Evolutionary conservation across 208 protist genomes (phyloP).

Genomic region (Acanthamoeba sp.): DNA sequence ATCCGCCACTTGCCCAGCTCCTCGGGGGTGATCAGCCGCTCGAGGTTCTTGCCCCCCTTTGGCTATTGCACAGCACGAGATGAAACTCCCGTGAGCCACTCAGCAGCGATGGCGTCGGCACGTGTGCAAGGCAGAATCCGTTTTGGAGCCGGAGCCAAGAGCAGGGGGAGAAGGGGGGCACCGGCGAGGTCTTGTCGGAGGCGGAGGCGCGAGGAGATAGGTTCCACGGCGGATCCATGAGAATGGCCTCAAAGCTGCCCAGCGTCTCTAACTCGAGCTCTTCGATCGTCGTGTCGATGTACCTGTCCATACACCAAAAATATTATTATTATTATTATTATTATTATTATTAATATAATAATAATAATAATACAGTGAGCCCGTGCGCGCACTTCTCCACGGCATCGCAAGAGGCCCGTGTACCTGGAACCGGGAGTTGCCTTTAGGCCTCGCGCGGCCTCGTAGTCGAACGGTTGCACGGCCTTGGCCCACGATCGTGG

Average conservation of each 20-base stretch:
- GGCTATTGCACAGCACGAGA: neutral
- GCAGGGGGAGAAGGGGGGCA: too few species aligned
- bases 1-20: constrained; percentile 64
- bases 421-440: neutral
- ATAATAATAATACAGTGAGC: too few species aligned
- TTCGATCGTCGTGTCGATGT: neutral
- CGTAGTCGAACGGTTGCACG: constrained; percentile 42
- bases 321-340: too few species aligned
- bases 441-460: constrained; percentile 10
- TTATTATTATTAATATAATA: too few species aligned
- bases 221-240: constrained; percentile 83
- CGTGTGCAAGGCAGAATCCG: too few species aligned
- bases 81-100: neutral
- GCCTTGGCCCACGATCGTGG: constrained; percentile 58
- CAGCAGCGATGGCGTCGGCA: neutral
- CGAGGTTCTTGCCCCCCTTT: neutral
- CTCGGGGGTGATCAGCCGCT: constrained; percentile 44
- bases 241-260: constrained; percentile 76
- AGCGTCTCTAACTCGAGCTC: constrained; percentile 36
- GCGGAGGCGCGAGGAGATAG: neutral
- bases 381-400: too few species aligned
- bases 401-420: neutral
- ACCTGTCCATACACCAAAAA: neutral
- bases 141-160: too few species aligned
- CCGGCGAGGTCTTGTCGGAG: neutral